These are phyloP conservation scores for Phytophthora pluvialis DNA, from an alignment of 352 stramenopile species.

Conservation along the genomic window DNA sequence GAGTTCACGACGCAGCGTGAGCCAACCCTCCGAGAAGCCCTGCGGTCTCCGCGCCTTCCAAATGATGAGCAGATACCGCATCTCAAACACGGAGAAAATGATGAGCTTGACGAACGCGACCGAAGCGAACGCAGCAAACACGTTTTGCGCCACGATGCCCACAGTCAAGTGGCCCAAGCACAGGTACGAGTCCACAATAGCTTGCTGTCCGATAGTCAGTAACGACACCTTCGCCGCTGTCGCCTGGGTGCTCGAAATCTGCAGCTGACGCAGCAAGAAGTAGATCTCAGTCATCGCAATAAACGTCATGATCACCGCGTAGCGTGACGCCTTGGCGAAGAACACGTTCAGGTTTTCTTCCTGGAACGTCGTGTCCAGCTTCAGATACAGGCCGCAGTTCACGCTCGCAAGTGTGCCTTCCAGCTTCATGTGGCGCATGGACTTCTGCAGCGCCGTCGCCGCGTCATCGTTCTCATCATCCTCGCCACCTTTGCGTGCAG, in stretches of 20 bases:
- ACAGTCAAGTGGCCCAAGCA: conserved; percentile 96
- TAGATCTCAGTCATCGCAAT: conserved; percentile 89
- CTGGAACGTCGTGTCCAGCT: conserved; percentile 77
- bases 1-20: conserved; percentile 92
- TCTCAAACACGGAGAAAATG: conserved; percentile 99
- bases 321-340: conserved; percentile 80
- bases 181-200: conserved; percentile 94
- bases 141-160: conserved; percentile 93
- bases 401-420: conserved; percentile 72
- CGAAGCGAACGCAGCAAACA: conserved; percentile 96
- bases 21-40: conserved; percentile 86
- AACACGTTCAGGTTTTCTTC: conserved; percentile 87
- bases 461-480: conserved; percentile 47
- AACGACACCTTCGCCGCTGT: conserved; percentile 84
- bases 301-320: conserved; percentile 87
- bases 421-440: conserved; percentile 57
- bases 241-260: conserved; percentile 86
- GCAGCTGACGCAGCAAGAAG: conserved; percentile 82
- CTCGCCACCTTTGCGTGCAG: conserved; percentile 13
- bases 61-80: conserved; percentile 98
- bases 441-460: conserved; percentile 43
- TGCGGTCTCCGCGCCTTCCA: conserved; percentile 93
- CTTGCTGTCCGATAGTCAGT: conserved; percentile 86
- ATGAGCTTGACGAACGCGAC: conserved; percentile 98
- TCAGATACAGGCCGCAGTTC: conserved; percentile 80